Percentiles rank a stretch among this genome's conserved stretches.
These are phyloP conservation scores for Purshia tridentata DNA, from an alignment of 306 rosid genomes.

Conservation along the genomic window DNA sequence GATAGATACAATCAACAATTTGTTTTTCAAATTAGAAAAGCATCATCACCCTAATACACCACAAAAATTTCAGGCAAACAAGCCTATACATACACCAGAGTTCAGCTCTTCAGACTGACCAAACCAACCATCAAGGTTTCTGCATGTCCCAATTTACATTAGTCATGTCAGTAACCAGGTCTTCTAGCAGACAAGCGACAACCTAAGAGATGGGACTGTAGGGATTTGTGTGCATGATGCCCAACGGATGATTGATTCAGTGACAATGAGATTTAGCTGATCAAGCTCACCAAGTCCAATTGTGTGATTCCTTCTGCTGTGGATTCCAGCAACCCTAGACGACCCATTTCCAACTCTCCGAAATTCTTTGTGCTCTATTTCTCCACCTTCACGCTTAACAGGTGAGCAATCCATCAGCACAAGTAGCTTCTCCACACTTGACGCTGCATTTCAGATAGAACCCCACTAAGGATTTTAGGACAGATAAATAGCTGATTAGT, in stretches of 20 bases:
- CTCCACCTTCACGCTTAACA: constrained; percentile 27
- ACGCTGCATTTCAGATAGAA: constrained; percentile 28
- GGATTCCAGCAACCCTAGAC: constrained; percentile 34
- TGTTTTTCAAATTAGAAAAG: background rate
- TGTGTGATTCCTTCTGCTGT: constrained; percentile 40
- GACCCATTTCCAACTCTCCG: constrained; percentile 27
- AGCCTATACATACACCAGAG: constrained; percentile 11
- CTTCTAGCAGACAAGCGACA: constrained; percentile 43
- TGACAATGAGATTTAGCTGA: constrained; percentile 37
- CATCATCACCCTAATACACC: constrained; percentile 9
- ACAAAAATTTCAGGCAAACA: background rate
- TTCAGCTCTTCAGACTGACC: constrained; percentile 19
- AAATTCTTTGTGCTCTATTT: constrained; percentile 30
- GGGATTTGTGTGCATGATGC: constrained; percentile 49
- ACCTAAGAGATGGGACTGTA: constrained; percentile 36
- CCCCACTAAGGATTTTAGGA: background rate
- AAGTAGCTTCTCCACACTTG: constrained; percentile 28
- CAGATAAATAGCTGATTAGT: background rate
- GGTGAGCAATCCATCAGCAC: constrained; percentile 19
- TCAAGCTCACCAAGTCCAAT: constrained; percentile 44
- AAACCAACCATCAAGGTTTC: background rate
- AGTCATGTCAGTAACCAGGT: background rate
- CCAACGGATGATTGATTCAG: constrained; percentile 43
- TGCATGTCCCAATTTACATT: background rate
- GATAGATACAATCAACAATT: background rate